Percentiles rank a stretch among this genome's conserved stretches.
Conservation (phyloP, 164 flowering plant species). For the Aristolochia contorta region DNA sequence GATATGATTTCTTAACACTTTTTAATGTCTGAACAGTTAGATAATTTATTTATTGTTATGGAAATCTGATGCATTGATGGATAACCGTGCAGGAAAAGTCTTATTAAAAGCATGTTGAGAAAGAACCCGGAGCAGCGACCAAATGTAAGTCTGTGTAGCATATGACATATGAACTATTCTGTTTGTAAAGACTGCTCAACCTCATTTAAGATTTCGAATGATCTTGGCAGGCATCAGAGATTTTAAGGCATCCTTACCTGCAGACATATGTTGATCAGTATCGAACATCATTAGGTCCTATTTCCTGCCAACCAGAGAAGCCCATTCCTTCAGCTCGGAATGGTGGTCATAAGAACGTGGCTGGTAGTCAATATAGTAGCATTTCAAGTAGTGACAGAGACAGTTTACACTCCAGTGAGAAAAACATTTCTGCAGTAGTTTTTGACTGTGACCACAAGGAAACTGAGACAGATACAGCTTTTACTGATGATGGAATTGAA, state of each 20-base stretch:
- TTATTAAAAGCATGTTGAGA: slow-evolving; percentile 91
- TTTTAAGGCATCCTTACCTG: slow-evolving; percentile 82
- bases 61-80: slow-evolving; percentile 7
- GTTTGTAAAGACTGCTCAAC: neutral
- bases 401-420: slow-evolving; percentile 57
- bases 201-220: slow-evolving; percentile 13
- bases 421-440: slow-evolving; percentile 20
- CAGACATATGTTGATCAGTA: slow-evolving; percentile 79
- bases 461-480: slow-evolving; percentile 35
- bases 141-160: slow-evolving; percentile 38
- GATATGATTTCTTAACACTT: neutral
- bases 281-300: slow-evolving; percentile 32
- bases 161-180: neutral
- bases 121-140: slow-evolving; percentile 98
- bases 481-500: slow-evolving; percentile 38
- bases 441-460: slow-evolving; percentile 36
- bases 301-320: slow-evolving; percentile 41
- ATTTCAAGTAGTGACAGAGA: slow-evolving; percentile 80
- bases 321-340: slow-evolving; percentile 28
- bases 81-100: slow-evolving; percentile 55
- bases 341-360: slow-evolving; percentile 41
- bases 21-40: neutral
- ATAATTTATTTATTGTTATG: neutral
- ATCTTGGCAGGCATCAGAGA: slow-evolving; percentile 70
- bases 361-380: slow-evolving; percentile 76